Evolutionary conservation across 768 basidiomycete species (phyloP).

Genomic region (Lactarius indigo): DNA sequence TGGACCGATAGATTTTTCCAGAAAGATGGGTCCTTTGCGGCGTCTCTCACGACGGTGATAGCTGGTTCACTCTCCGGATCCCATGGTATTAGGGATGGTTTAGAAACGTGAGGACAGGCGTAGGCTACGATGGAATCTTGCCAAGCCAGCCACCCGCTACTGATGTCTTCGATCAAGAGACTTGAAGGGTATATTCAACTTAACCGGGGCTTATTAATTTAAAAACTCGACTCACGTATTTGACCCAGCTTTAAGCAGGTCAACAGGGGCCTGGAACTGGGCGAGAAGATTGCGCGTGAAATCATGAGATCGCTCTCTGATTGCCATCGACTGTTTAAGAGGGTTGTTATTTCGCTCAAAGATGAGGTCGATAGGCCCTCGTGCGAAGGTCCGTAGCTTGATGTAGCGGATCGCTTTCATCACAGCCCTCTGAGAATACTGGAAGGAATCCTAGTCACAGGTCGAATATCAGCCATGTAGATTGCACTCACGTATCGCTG

Average conservation of each 20-base stretch:
- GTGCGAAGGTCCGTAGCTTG: constrained; percentile 74
- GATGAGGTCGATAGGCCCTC: constrained; percentile 52
- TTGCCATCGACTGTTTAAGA: constrained; percentile 48
- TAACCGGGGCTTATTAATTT: constrained; percentile 3
- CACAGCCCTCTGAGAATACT: constrained; percentile 72
- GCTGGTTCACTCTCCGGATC: constrained; percentile 50
- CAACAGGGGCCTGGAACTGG: constrained; percentile 50
- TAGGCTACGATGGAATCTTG: constrained; percentile 43
- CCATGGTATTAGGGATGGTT: constrained; percentile 59
- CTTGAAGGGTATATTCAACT: constrained; percentile 32
- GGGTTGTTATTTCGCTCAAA: constrained; percentile 65
- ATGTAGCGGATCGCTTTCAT: constrained; percentile 76
- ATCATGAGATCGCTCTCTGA: constrained; percentile 45
- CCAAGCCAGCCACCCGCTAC: constrained; percentile 73
- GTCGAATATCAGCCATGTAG: not conserved
- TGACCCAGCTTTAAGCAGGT: constrained; percentile 33
- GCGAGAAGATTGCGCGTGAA: constrained; percentile 55
- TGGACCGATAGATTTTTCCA: constrained; percentile 68
- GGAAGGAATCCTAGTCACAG: not conserved
- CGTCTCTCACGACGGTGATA: constrained; percentile 46
- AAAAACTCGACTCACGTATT: constrained; percentile 43
- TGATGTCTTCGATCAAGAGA: constrained; percentile 51
- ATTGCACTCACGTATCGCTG: constrained; percentile 55
- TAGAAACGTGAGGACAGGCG: constrained; percentile 42
- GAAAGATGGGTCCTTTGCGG: constrained; percentile 47